Evolutionary conservation across 2,329 filamentous ascomycete genomes (phyloP), one percentile per base, ranked within the genome.

Genomic region (Zymoseptoria crescenta): DNA sequence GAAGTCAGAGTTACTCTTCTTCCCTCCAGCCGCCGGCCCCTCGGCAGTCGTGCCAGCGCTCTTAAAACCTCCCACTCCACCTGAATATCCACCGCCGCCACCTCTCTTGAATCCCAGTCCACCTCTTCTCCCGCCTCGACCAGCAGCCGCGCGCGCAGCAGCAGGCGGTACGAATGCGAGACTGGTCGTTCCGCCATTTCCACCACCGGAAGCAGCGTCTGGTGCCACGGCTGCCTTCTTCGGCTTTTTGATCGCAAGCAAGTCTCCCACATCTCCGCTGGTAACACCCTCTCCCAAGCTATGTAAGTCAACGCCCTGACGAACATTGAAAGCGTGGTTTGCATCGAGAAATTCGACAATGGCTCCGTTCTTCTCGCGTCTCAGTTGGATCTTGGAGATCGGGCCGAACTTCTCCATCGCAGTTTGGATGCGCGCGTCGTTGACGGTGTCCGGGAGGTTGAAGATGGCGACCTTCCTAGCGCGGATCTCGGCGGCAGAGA

Each of bases 381-480:
- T 86, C 9, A 96, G 80, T 10, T 88, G 80, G 3, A 97, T 80
- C 72, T 92, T 93, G 63, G 86, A 80, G 24, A 96, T 80, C 1
- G 80, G 74, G 0, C 91, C 91, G 51, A 86, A 81, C 1, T 84
- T 81, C 66, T 91, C 87, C 8, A 88, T 85, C 2, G 95, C 77
- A 0, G 85, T 81, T 51, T 84, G 84, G 57, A 99, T 84, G 29
- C 92, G 89, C 1, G 88, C 85, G 68, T 96, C 90, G 64, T 95
- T 96, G 68, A 97, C 84, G 0, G 92, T 97, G 69, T 97, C 94
- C 0, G 94, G 91, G 1, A 99, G 79, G 62, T 92, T 88, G 75
- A 96, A 83, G 28, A 99, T 78, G 8, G 87, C 87, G 54, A 97
- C 81, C 0, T 89, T 94, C 56, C 91, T 86, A 54, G 86, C 83